Conservation (phyloP, 2,329 filamentous ascomycete species). For the Xylaria sp. region DNA sequence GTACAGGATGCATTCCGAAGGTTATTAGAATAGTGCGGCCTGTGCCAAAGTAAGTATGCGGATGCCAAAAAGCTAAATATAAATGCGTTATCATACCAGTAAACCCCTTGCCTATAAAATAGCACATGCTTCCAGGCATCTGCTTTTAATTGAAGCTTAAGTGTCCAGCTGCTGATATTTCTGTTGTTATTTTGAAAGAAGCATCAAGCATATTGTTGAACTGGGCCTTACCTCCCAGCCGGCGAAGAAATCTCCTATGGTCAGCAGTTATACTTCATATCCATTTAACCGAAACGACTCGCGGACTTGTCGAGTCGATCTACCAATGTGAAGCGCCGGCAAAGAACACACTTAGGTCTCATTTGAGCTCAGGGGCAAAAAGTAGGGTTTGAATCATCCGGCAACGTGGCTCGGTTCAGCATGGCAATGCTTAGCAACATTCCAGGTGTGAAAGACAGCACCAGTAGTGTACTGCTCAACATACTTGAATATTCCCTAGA, state of each 20-base stretch:
- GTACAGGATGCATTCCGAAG: background rate
- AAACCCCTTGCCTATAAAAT: background rate
- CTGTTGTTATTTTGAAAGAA: background rate
- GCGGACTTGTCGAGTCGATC: background rate
- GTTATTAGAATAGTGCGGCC: background rate
- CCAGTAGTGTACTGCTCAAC: too few relatives aligned
- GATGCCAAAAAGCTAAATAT: background rate
- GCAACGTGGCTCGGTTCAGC: conserved; percentile 8
- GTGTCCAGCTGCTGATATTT: background rate
- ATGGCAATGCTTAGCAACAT: background rate
- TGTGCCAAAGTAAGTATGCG: too few relatives aligned
- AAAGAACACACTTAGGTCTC: background rate
- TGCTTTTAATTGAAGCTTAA: conserved; percentile 1
- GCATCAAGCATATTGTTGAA: background rate
- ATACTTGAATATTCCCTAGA: background rate
- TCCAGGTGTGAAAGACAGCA: background rate
- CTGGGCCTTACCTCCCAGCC: background rate
- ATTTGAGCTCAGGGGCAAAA: conserved; percentile 10
- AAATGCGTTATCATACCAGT: background rate
- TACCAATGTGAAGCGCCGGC: background rate
- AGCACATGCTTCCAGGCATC: background rate
- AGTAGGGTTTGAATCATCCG: background rate
- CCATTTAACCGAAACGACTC: background rate
- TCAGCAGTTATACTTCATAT: background rate
- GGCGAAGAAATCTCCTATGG: background rate